phyloP scores from a whole-genome alignment of 371 early-diverging fungal genomes.

The Syncephalastrum monosporum region DNA sequence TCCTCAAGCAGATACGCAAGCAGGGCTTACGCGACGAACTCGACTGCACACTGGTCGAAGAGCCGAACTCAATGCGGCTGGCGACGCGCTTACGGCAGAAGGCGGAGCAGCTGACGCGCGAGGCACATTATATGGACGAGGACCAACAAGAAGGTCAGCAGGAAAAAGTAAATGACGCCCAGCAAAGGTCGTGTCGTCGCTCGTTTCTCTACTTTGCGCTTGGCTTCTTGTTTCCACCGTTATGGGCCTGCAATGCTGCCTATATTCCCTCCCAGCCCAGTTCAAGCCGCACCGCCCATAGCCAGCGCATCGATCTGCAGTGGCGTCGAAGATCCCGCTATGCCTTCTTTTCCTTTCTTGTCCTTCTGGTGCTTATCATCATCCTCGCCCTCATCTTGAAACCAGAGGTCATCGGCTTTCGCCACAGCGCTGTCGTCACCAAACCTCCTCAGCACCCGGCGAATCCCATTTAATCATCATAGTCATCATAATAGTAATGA shows the following conservation, averaged over 20 bases:
- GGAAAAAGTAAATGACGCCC: neutral
- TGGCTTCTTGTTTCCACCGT: conserved; percentile 40
- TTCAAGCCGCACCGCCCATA: neutral
- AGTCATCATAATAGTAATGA: no score
- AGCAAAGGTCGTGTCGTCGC: conserved; percentile 7
- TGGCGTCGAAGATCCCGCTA: conserved; percentile 22
- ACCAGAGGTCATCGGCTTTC: conserved; percentile 20
- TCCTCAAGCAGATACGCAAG: conserved; percentile 13
- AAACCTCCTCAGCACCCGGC: no score
- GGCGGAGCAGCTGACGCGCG: conserved; percentile 3
- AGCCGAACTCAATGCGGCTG: neutral
- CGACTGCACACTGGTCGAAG: no score
- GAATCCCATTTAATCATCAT: no score
- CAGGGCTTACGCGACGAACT: conserved; percentile 6
- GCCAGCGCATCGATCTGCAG: conserved; percentile 17
- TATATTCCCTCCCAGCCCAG: conserved; percentile 13
- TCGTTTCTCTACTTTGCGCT: conserved; percentile 33
- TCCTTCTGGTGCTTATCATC: conserved; percentile 9
- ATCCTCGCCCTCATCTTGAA: conserved; percentile 18
- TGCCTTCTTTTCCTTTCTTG: conserved; percentile 16
- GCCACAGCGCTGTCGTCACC: conserved; percentile 2
- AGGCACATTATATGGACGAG: neutral
- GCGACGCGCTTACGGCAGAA: conserved; percentile 8
- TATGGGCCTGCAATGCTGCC: conserved; percentile 34
- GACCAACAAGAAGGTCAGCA: neutral